These are phyloP conservation scores for Oryza longistaminata DNA, from an alignment of 176 grass and related monocot genomes.

Conservation along the genomic window DNA sequence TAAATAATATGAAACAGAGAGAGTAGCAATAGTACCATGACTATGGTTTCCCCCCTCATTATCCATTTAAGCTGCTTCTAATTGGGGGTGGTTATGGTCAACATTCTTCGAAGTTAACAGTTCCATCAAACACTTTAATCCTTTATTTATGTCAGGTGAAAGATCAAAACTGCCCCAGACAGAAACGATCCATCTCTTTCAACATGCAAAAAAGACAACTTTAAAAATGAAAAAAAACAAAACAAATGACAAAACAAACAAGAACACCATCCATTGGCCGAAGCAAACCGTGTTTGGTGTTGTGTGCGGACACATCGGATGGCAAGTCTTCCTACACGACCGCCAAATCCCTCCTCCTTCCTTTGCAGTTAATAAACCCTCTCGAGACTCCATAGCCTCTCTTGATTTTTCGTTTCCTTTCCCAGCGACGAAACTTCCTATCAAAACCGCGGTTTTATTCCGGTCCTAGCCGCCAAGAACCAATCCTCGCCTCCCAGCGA, in stretches of 20 bases:
- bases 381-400: not conserved
- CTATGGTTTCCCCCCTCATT: too few relatives aligned
- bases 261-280: not conserved
- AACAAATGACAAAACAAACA: not conserved
- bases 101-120: not conserved
- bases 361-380: constrained; percentile 26
- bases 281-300: not conserved
- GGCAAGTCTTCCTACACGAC: constrained; percentile 7
- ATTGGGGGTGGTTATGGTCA: not conserved
- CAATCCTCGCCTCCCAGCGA: not conserved
- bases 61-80: not conserved
- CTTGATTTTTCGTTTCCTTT: not conserved
- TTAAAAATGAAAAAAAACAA: too few relatives aligned
- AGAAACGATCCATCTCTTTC: not conserved
- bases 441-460: not conserved
- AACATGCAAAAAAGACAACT: not conserved
- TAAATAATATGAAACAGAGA: too few relatives aligned
- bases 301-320: not conserved
- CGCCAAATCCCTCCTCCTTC: not conserved
- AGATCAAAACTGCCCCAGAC: not conserved
- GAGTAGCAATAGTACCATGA: too few relatives aligned
- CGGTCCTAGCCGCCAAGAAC: not conserved
- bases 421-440: not conserved
- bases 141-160: not conserved
- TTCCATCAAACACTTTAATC: not conserved